Percentiles rank a stretch among this genome's conserved stretches.
These are phyloP conservation scores for Punctularia strigosozonata DNA, from an alignment of 768 basidiomycete species.

Conservation along the genomic window DNA sequence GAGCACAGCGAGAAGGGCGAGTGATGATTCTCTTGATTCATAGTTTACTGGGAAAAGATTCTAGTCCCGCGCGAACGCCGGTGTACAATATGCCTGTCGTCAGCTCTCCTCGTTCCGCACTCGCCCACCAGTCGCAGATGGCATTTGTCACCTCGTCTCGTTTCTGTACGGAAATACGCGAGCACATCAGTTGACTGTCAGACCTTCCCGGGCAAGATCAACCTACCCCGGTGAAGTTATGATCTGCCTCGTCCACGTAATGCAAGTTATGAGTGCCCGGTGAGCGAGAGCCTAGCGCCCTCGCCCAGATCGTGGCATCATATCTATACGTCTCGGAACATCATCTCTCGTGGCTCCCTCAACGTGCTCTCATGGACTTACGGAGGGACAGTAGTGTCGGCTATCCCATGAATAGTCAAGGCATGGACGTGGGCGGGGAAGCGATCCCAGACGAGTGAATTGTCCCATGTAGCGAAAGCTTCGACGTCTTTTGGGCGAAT, in stretches of 20 bases:
- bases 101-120: constrained; percentile 31
- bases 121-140: constrained; percentile 59
- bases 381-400: constrained; percentile 59
- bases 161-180: constrained; percentile 20
- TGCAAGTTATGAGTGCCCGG: constrained; percentile 65
- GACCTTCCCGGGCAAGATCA: background rate
- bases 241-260: constrained; percentile 64
- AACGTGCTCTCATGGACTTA: too few relatives aligned
- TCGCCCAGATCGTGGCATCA: constrained; percentile 61
- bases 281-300: constrained; percentile 38
- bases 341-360: too few relatives aligned
- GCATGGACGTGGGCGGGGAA: constrained; percentile 58
- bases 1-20: too few relatives aligned
- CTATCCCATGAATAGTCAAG: constrained; percentile 69
- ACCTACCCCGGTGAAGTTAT: constrained; percentile 58
- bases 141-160: constrained; percentile 57
- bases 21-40: too few relatives aligned
- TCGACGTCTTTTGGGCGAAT: constrained; percentile 51
- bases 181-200: background rate
- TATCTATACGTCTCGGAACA: too few relatives aligned
- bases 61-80: constrained; percentile 37
- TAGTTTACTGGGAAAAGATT: too few relatives aligned
- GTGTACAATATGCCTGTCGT: constrained; percentile 55
- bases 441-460: constrained; percentile 50
- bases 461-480: constrained; percentile 52